Evolutionary conservation across 768 basidiomycete genomes (phyloP).

Genomic region (Gloeostereum incarnatum): DNA sequence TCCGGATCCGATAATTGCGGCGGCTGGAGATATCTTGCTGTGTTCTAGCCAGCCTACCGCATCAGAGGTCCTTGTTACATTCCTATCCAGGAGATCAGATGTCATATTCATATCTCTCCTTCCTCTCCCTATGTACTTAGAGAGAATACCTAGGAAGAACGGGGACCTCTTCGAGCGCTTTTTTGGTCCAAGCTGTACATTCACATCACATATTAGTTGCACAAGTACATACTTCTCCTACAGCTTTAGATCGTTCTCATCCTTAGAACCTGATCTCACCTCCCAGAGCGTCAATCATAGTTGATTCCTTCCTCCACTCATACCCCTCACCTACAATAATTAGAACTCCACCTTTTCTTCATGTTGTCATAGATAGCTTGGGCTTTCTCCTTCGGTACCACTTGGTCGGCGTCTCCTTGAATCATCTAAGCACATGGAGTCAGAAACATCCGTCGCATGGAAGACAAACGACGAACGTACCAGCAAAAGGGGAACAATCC

Average conservation of each 20-base stretch:
- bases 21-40: too few relatives aligned
- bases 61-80: too few relatives aligned
- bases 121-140: too few relatives aligned
- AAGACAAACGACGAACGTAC: conserved; percentile 23
- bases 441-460: conserved; percentile 5
- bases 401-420: conserved; percentile 30
- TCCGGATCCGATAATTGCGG: too few relatives aligned
- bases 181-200: too few relatives aligned
- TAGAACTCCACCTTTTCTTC: conserved; percentile 29
- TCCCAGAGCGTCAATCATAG: conserved; percentile 29
- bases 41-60: too few relatives aligned
- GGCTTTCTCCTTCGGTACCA: conserved; percentile 49
- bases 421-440: conserved; percentile 26
- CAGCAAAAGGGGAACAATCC: conserved; percentile 42
- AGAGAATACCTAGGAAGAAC: too few relatives aligned
- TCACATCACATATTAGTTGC: too few relatives aligned
- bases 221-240: too few relatives aligned
- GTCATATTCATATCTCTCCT: too few relatives aligned
- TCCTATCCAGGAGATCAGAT: too few relatives aligned
- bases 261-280: conserved; percentile 35
- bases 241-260: conserved; percentile 17
- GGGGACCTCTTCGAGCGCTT: too few relatives aligned
- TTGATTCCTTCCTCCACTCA: conserved; percentile 33
- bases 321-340: conserved; percentile 42
- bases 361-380: conserved; percentile 32